Evolutionary conservation across 2,329 filamentous ascomycete genomes (phyloP).

Genomic region (Pseudogymnoascus sp.): DNA sequence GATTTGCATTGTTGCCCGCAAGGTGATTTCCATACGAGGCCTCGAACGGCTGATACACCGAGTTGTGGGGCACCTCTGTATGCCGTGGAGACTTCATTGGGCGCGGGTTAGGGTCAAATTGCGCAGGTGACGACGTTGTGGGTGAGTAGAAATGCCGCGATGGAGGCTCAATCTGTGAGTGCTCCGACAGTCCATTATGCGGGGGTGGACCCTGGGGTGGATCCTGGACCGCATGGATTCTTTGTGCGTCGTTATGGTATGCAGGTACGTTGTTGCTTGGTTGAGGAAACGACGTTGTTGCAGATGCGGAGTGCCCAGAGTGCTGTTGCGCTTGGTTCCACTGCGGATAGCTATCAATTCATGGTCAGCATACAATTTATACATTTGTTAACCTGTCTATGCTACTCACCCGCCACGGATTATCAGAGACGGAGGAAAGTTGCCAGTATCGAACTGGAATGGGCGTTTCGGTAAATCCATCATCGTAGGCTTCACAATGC

Average conservation of each 20-base stretch:
- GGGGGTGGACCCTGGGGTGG: not conserved
- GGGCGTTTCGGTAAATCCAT: slow-evolving; percentile 26
- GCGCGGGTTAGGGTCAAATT: slow-evolving; percentile 25
- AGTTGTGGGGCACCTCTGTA: not conserved
- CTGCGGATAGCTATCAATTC: slow-evolving; percentile 17
- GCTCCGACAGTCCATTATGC: not conserved
- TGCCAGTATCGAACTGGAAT: slow-evolving; percentile 28
- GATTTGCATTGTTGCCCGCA: not conserved
- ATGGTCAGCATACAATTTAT: not conserved
- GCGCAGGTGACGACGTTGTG: not conserved
- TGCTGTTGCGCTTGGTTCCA: slow-evolving; percentile 22
- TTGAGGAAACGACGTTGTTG: not conserved
- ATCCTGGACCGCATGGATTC: not conserved
- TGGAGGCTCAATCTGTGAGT: not conserved
- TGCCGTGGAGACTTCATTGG: slow-evolving; percentile 29
- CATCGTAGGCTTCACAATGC: slow-evolving; percentile 19
- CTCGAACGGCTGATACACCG: not conserved
- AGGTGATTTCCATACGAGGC: not conserved
- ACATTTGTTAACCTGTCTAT: not conserved
- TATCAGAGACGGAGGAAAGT: slow-evolving; percentile 22
- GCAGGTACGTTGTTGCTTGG: not conserved
- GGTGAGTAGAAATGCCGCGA: slow-evolving; percentile 4
- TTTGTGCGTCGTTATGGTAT: slow-evolving; percentile 16
- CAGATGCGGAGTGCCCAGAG: slow-evolving; percentile 19
- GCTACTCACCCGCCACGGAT: slow-evolving; percentile 26